Evolutionary conservation across 192 early-diverging fungal genomes (phyloP).

Genomic region (Linderina pennispora): DNA sequence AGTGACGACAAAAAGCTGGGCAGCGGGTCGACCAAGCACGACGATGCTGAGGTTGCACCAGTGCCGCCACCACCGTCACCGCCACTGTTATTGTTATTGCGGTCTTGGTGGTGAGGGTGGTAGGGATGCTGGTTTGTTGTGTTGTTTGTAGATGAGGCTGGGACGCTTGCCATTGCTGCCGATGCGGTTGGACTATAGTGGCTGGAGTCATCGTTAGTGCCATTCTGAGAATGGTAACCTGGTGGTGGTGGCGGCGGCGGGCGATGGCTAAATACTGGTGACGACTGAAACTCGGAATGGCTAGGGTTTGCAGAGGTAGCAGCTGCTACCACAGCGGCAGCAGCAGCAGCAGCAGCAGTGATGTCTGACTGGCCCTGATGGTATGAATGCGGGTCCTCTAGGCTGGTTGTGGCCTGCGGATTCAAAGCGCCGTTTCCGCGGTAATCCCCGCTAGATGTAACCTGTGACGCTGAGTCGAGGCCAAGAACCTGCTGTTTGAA

Average conservation of each 20-base stretch:
- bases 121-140: too few species aligned
- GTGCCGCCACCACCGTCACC: too few species aligned
- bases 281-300: not conserved
- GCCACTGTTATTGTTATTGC: too few species aligned
- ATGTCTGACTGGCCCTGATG: constrained; percentile 14
- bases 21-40: constrained; percentile 25
- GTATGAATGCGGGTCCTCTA: not conserved
- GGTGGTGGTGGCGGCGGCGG: not conserved
- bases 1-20: constrained; percentile 38
- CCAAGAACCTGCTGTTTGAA: constrained; percentile 31
- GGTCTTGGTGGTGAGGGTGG: too few species aligned
- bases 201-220: constrained; percentile 3
- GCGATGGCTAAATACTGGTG: not conserved
- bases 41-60: not conserved
- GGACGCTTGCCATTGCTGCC: constrained; percentile 1
- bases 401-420: constrained; percentile 1
- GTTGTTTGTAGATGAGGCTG: constrained; percentile 11
- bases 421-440: too few species aligned
- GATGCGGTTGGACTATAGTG: constrained; percentile 30
- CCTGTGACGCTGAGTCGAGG: constrained; percentile 1
- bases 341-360: constrained; percentile 31
- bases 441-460: not conserved
- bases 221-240: constrained; percentile 12
- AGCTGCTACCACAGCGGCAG: constrained; percentile 25
- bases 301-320: not conserved